Evolutionary conservation across 1,284 basidiomycete species (phyloP).

Genomic region (Trametes polyzona): DNA sequence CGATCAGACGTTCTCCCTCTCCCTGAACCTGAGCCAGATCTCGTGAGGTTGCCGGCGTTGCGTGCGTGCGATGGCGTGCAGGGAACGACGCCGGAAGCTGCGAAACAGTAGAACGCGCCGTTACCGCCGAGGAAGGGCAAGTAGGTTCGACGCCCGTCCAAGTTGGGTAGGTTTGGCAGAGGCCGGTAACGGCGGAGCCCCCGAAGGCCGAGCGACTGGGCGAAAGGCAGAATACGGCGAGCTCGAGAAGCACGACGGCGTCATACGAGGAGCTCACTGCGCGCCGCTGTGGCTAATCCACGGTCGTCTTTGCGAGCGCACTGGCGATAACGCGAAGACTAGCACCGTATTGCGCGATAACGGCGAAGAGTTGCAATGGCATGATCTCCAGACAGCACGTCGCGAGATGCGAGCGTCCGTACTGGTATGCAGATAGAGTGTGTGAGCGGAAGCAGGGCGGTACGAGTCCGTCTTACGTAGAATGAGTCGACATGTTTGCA

Average conservation of each 20-base stretch:
- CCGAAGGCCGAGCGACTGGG: neutral
- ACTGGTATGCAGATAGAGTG: neutral
- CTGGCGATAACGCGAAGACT: slow-evolving; percentile 2
- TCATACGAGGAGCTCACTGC: neutral
- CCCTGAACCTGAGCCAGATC: too few relatives aligned
- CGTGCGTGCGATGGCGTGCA: too few relatives aligned
- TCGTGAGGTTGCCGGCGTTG: too few relatives aligned
- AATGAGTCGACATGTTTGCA: neutral
- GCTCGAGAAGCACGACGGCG: neutral
- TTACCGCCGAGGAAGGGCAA: neutral
- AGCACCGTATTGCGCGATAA: slow-evolving; percentile 10
- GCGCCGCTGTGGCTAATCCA: neutral
- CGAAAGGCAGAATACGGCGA: neutral
- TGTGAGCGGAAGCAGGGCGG: slow-evolving; percentile 3
- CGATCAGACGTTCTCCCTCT: too few relatives aligned
- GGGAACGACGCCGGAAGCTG: neutral
- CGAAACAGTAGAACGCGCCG: neutral
- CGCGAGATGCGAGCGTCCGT: neutral
- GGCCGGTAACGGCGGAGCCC: too few relatives aligned
- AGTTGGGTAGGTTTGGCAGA: too few relatives aligned
- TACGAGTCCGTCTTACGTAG: slow-evolving; percentile 5
- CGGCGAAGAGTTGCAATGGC: neutral
- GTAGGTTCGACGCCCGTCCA: too few relatives aligned
- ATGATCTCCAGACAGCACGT: neutral
- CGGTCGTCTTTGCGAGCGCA: neutral